phyloP scores from a whole-genome alignment of 805 yeast species.

The Yarrowia porcina region DNA sequence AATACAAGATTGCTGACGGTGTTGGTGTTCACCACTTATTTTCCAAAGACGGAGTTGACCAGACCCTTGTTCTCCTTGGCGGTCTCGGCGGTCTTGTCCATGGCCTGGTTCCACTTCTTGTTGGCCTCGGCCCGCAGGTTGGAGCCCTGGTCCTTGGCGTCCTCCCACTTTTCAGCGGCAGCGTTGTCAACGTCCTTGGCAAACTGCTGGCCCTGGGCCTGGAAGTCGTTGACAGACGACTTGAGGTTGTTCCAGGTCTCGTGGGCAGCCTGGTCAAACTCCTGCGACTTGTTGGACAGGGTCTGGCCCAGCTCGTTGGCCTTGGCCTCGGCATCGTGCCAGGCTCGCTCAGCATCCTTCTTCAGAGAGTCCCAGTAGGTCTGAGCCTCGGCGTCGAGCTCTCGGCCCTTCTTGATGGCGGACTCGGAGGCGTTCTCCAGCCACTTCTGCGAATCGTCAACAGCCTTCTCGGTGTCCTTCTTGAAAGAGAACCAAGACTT shows the following conservation, averaged over 20 bases:
- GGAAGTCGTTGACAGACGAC: slow-evolving; percentile 1
- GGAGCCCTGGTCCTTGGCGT: neutral
- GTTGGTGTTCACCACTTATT: neutral
- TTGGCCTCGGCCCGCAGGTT: slow-evolving; percentile 12
- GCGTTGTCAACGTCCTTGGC: slow-evolving; percentile 22
- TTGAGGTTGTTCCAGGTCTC: slow-evolving; percentile 18
- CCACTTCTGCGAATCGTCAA: slow-evolving; percentile 25
- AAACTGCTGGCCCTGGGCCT: slow-evolving; percentile 15
- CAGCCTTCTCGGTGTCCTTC: slow-evolving; percentile 26
- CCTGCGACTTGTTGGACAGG: slow-evolving; percentile 11
- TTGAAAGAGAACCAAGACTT: slow-evolving; percentile 25
- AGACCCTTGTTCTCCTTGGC: slow-evolving; percentile 22
- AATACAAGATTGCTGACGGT: neutral
- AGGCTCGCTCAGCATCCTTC: neutral
- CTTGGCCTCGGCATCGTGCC: neutral
- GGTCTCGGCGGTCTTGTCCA: slow-evolving; percentile 20
- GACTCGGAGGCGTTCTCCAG: neutral
- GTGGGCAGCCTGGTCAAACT: slow-evolving; percentile 15
- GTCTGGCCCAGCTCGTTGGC: slow-evolving; percentile 7
- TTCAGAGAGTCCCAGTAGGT: slow-evolving; percentile 19
- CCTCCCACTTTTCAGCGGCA: slow-evolving; percentile 14
- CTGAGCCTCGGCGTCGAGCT: slow-evolving; percentile 23
- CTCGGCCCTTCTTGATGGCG: slow-evolving; percentile 5
- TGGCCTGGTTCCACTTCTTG: slow-evolving; percentile 22
- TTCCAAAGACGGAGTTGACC: slow-evolving; percentile 6